These are phyloP conservation scores for Metschnikowia continentalis DNA, from an alignment of 805 yeast species.

Conservation along the genomic window DNA sequence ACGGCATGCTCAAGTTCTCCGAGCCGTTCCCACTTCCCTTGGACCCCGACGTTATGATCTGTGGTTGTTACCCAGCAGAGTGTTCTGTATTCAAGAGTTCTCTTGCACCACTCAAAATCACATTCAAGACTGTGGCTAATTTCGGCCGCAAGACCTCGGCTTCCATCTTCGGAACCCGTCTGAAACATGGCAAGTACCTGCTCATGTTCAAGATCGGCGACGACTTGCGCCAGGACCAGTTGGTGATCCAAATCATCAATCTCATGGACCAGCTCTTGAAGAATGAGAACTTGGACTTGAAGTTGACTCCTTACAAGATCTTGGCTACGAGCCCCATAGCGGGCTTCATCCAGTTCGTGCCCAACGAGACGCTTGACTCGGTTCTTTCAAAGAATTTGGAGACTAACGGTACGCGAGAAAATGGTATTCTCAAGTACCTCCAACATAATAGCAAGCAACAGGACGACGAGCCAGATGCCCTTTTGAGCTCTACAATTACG, in stretches of 20 bases:
- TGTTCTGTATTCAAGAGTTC: conserved; percentile 89
- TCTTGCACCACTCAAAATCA: conserved; percentile 79
- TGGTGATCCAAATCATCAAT: conserved; percentile 88
- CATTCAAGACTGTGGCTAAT: conserved; percentile 55
- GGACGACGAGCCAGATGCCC: conserved; percentile 23
- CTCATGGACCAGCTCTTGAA: conserved; percentile 85
- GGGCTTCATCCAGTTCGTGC: conserved; percentile 93
- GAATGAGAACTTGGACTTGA: conserved; percentile 86
- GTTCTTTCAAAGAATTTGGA: conserved; percentile 47
- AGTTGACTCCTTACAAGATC: conserved; percentile 83
- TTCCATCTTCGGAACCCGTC: conserved; percentile 32
- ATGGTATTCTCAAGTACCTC: conserved; percentile 72
- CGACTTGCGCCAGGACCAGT: conserved; percentile 92
- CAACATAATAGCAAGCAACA: conserved; percentile 47
- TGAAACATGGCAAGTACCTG: conserved; percentile 51
- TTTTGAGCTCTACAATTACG: too few species aligned
- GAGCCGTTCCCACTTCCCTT: conserved; percentile 70
- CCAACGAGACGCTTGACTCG: conserved; percentile 82
- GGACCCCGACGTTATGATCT: conserved; percentile 71
- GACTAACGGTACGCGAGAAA: conserved; percentile 31
- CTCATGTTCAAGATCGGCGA: conserved; percentile 95
- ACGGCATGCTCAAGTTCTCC: conserved; percentile 39
- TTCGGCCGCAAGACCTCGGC: conserved; percentile 15
- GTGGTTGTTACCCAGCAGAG: conserved; percentile 75
- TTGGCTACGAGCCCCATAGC: conserved; percentile 87